These are phyloP conservation scores for Cladobotryum mycophilum DNA, from an alignment of 2,329 filamentous ascomycete genomes.

Conservation along the genomic window DNA sequence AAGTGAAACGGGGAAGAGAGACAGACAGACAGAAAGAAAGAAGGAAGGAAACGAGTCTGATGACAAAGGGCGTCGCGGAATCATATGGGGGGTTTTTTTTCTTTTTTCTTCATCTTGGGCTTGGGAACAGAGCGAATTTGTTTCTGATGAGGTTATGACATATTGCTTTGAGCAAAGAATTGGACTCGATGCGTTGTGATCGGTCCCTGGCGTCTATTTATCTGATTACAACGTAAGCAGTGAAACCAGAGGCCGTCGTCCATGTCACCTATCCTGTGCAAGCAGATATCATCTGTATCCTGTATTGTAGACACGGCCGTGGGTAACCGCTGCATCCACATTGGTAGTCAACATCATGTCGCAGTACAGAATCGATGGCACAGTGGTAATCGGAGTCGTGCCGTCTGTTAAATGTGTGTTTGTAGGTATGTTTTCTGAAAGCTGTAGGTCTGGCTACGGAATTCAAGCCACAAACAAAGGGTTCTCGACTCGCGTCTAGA, in stretches of 20 bases:
- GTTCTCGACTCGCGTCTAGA: too few relatives aligned
- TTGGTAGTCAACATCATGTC: too few relatives aligned
- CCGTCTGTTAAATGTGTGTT: too few relatives aligned
- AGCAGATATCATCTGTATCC: not conserved
- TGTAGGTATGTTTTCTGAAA: too few relatives aligned
- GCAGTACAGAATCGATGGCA: too few relatives aligned
- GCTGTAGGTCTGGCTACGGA: too few relatives aligned
- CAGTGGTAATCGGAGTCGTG: too few relatives aligned
- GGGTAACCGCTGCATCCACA: not conserved
- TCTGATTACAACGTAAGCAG: too few relatives aligned
- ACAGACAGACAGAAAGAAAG: not conserved
- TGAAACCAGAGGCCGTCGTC: too few relatives aligned
- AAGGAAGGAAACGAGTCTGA: not conserved
- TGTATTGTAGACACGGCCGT: not conserved
- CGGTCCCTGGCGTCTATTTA: too few relatives aligned
- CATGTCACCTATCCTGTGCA: not conserved
- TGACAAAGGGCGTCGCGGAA: too few relatives aligned
- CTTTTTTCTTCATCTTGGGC: not conserved
- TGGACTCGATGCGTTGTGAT: not conserved
- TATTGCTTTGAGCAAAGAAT: not conserved
- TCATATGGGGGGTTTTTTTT: not conserved
- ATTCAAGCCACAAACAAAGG: too few relatives aligned
- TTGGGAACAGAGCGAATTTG: slow-evolving; percentile 1
- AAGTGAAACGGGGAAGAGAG: not conserved
- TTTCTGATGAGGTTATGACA: slow-evolving; percentile 1